Evolutionary conservation across 2,329 filamentous ascomycete genomes (phyloP).

Genomic region (Hymenoscyphus occultus): DNA sequence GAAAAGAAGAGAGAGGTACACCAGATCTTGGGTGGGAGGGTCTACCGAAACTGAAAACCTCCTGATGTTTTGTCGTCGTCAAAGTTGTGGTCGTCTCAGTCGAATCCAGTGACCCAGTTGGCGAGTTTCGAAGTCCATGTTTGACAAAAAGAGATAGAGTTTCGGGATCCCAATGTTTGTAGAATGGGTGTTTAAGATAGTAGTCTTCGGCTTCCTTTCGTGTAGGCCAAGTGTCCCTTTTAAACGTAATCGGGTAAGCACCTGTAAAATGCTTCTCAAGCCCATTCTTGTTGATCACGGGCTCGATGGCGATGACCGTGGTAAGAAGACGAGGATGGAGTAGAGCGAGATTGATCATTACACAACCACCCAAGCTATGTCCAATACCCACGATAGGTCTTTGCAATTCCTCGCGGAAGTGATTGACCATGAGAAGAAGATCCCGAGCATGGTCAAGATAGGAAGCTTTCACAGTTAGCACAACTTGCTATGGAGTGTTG

Average conservation of each 20-base stretch:
- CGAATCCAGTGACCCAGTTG: conserved; percentile 50
- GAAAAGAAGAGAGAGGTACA: too few relatives aligned
- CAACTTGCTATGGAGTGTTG: background rate
- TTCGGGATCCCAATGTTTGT: conserved; percentile 75
- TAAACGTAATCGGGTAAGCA: conserved; percentile 61
- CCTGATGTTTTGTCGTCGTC: conserved; percentile 81
- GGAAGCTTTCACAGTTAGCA: conserved; percentile 52
- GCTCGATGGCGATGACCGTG: conserved; percentile 76
- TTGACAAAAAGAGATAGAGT: conserved; percentile 72
- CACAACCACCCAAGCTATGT: conserved; percentile 82
- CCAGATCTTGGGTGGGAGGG: too few relatives aligned
- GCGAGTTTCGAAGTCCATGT: conserved; percentile 73
- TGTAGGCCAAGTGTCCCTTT: conserved; percentile 81
- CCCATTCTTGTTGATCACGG: conserved; percentile 55
- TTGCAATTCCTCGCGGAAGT: conserved; percentile 70
- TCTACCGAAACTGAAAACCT: conserved; percentile 75
- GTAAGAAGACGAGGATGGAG: conserved; percentile 79
- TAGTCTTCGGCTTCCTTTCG: conserved; percentile 62
- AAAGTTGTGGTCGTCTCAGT: conserved; percentile 58
- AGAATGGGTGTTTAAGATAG: conserved; percentile 72
- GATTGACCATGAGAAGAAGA: conserved; percentile 79
- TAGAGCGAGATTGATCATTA: conserved; percentile 68
- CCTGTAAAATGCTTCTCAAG: conserved; percentile 46
- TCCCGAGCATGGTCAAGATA: conserved; percentile 88
- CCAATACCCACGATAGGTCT: conserved; percentile 78